Conservation (phyloP, 2,329 filamentous ascomycete species). For the Diaporthe batatas region DNA sequence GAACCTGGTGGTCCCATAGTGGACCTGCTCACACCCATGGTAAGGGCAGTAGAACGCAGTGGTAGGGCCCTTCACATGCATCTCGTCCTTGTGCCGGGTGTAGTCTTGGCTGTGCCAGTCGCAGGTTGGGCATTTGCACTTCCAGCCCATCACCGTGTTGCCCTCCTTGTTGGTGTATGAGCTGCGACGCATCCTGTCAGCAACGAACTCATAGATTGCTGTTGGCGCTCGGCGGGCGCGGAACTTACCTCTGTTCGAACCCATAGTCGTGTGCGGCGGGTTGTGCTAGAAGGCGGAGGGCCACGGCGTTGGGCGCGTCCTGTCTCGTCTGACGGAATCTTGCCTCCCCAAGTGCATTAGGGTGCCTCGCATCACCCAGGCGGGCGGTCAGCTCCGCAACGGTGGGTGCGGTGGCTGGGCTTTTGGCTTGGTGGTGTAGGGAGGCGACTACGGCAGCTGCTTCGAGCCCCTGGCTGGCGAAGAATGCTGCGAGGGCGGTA, state of each 20-base stretch:
- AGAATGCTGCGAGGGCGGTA: no score
- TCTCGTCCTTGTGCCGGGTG: background rate
- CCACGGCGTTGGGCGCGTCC: background rate
- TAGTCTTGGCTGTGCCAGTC: background rate
- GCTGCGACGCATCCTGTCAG: background rate
- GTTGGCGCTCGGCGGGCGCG: accelerated
- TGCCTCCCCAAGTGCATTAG: no score
- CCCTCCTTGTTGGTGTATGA: background rate
- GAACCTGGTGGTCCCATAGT: no score
- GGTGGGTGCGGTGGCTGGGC: no score
- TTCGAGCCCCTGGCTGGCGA: no score
- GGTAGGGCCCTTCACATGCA: background rate
- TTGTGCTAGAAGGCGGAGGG: background rate
- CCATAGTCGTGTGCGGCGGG: background rate
- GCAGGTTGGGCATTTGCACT: background rate
- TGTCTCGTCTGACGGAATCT: no score
- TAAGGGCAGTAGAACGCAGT: background rate
- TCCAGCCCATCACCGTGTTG: background rate
- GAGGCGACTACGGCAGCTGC: no score
- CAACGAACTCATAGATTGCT: accelerated
- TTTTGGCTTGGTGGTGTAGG: no score
- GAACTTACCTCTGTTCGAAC: background rate
- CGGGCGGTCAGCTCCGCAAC: no score
- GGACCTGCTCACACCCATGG: background rate
- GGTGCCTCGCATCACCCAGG: no score